Base-by-base conservation (phyloP, 1,284 basidiomycete genomes). In the Tilletia walkeri region DNA sequence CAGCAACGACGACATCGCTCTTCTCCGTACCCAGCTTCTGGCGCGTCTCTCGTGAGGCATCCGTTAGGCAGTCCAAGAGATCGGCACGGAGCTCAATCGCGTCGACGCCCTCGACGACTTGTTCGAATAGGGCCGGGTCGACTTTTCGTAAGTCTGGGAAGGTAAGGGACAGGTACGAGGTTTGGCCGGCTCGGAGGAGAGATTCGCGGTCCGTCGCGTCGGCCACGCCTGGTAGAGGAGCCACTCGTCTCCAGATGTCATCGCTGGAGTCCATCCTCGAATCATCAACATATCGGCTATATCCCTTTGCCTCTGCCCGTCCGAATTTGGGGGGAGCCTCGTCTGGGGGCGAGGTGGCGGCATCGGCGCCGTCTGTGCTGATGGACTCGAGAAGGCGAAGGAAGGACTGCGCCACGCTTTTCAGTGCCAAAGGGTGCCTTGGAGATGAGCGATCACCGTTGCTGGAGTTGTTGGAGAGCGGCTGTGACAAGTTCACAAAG, bases 61-160 rank as follows among this genome's bases (percentile, higher is more conserved):
- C 36, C 3, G 18, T 16, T 30, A 71, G 18, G 41, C 63, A 70
- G 41, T 70, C 66, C n/a, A 70, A 48, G 41, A 71, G 39, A 59
- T 73, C 72, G 14, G 66, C 72, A n/a, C 72, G 69, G 16, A 73
- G 56, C 69, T 73, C 72, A n/a, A 73, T 12, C 4, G 70, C 69
- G 56, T 73, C 72, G 34, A 73, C 70, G 36, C 72, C 72, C 41
- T 71, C 65, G 4, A 68, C 45, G 14, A 73, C 68, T 30, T 53
- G 34, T 14, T 65, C 53, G 24, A 72, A 56, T 1, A 67, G 20
- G 4, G 49, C 48, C 3, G 66, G 65, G 18, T 38, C 34, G 9
- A 71, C 67, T 10, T 63, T 30, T 24, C 69, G 38, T 38, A 73
- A 30, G 41, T 73, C 72, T 24, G 72, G 65, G 34, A 73, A 72